A percentile compares a stretch with the other conserved stretches of the same genome.
Evolutionary conservation across 169 alveolate species (phyloP).

Genomic region (Plasmodium ovale): DNA sequence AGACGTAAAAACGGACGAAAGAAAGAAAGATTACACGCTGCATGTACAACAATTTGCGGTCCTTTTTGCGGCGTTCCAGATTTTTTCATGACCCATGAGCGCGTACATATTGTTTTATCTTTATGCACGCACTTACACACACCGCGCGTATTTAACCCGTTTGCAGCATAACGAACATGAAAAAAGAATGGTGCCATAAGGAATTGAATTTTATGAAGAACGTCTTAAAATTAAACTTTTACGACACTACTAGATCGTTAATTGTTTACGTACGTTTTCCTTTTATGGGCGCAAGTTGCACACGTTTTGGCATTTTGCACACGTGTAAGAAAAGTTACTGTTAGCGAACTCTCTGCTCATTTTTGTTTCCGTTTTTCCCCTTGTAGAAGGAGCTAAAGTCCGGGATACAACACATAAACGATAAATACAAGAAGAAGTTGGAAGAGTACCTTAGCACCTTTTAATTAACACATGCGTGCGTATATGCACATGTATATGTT

Average conservation of each 20-base stretch:
- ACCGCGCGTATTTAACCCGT: neutral
- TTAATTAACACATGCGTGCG: neutral
- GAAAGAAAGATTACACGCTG: neutral
- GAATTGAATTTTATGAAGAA: slow-evolving; percentile 71
- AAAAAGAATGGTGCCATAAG: slow-evolving; percentile 73
- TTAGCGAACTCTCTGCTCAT: neutral
- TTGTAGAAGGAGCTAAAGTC: slow-evolving; percentile 58
- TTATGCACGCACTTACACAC: neutral
- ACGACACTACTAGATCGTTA: slow-evolving; percentile 66
- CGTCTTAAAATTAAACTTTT: slow-evolving; percentile 43
- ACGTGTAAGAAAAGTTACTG: neutral
- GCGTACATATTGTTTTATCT: neutral
- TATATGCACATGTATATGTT: neutral
- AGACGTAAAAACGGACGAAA: slow-evolving; percentile 17
- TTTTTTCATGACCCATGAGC: neutral
- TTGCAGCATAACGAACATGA: slow-evolving; percentile 53
- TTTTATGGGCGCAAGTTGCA: neutral
- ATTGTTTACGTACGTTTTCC: slow-evolving; percentile 56
- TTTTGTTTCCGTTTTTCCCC: neutral
- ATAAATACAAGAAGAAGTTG: slow-evolving; percentile 46
- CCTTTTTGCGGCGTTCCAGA: neutral
- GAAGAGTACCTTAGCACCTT: slow-evolving; percentile 32
- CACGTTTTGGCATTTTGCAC: neutral
- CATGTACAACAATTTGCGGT: neutral
- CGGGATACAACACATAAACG: slow-evolving; percentile 59